Evolutionary conservation across 371 early-diverging fungal genomes (phyloP).

Genomic region (Thermomucor indicae-seudaticae): DNA sequence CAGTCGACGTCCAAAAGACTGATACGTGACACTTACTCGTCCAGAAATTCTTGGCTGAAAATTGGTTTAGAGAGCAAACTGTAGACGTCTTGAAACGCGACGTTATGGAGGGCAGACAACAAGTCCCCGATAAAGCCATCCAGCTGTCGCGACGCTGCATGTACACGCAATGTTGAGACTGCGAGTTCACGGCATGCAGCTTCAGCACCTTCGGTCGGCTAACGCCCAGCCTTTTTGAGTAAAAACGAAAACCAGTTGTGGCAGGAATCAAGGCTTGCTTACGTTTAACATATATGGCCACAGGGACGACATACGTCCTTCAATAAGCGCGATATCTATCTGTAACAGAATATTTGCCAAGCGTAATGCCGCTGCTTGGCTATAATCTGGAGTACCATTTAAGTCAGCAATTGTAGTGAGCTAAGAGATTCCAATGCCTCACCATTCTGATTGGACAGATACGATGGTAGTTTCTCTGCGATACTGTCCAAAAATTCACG

Average conservation of each 20-base stretch:
- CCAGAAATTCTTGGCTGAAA: slow-evolving; percentile 37
- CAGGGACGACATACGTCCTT: slow-evolving; percentile 20
- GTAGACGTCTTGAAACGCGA: slow-evolving; percentile 14
- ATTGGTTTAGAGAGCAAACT: slow-evolving; percentile 31
- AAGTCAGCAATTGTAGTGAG: too few species aligned
- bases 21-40: slow-evolving; percentile 26
- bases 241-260: neutral
- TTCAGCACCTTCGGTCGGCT: slow-evolving; percentile 26
- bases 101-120: slow-evolving; percentile 20
- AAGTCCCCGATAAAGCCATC: slow-evolving; percentile 40
- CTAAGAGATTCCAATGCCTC: too few species aligned
- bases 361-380: slow-evolving; percentile 23
- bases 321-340: slow-evolving; percentile 36
- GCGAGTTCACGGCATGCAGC: slow-evolving; percentile 19
- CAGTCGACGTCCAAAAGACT: too few species aligned
- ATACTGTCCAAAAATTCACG: slow-evolving; percentile 14
- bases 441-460: slow-evolving; percentile 10
- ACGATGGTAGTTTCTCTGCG: slow-evolving; percentile 9
- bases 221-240: neutral
- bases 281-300: slow-evolving; percentile 39
- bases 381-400: neutral
- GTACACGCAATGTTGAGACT: slow-evolving; percentile 25
- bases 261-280: slow-evolving; percentile 8
- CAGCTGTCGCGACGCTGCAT: slow-evolving; percentile 52
- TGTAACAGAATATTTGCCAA: slow-evolving; percentile 35